Percentiles rank a stretch among this genome's conserved stretches.
phyloP scores from a whole-genome alignment of 2,329 filamentous ascomycete genomes.

The Cordyceps militaris region DNA sequence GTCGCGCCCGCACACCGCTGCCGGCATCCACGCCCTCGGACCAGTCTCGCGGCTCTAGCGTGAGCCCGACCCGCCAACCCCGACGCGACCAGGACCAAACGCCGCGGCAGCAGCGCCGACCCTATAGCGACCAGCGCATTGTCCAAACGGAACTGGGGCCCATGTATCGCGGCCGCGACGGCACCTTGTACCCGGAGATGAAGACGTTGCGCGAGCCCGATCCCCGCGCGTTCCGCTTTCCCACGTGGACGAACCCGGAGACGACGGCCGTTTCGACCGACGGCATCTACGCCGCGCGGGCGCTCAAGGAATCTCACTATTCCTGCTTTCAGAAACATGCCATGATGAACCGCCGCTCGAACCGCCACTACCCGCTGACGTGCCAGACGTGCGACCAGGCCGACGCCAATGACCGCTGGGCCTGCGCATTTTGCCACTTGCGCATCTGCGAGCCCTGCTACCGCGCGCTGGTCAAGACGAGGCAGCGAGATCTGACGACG shows the following conservation, averaged over 20 bases:
- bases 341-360: slow-evolving; percentile 41
- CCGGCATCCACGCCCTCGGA: background rate
- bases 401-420: slow-evolving; percentile 38
- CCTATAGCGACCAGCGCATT: slow-evolving; percentile 25
- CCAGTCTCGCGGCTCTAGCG: slow-evolving; percentile 26
- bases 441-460: slow-evolving; percentile 45
- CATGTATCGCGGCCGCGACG: slow-evolving; percentile 31
- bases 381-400: slow-evolving; percentile 46
- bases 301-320: slow-evolving; percentile 38
- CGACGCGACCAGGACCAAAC: slow-evolving; percentile 17
- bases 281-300: slow-evolving; percentile 34
- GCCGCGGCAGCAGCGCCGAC: slow-evolving; percentile 16
- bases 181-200: slow-evolving; percentile 37
- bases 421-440: slow-evolving; percentile 44
- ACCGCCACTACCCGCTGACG: slow-evolving; percentile 42
- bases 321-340: slow-evolving; percentile 42
- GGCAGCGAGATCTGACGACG: slow-evolving; percentile 36
- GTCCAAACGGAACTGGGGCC: slow-evolving; percentile 27
- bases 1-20: background rate
- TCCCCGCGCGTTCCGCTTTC: slow-evolving; percentile 32
- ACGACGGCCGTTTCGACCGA: slow-evolving; percentile 20
- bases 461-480: slow-evolving; percentile 31
- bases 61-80: slow-evolving; percentile 15
- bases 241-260: slow-evolving; percentile 23
- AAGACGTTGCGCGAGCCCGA: slow-evolving; percentile 28